Conservation (phyloP, 202 grass and related monocot species). For the Dendrocalamus latiflorus region DNA sequence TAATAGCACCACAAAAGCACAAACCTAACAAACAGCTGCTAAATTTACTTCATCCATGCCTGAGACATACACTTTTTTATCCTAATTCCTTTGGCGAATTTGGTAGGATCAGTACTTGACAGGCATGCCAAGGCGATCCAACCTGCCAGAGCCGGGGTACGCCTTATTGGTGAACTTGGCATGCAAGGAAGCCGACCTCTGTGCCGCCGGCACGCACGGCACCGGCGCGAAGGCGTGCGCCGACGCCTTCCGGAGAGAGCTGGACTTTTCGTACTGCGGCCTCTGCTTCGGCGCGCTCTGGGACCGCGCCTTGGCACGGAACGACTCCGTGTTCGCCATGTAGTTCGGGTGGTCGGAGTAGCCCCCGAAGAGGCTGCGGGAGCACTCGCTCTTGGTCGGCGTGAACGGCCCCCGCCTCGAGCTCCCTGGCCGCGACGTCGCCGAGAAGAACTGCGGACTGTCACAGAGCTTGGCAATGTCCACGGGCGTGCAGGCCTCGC, state of each 20-base stretch:
- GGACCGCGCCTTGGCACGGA: conserved; percentile 73
- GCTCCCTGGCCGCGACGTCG: conserved; percentile 60
- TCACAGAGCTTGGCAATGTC: conserved; percentile 48
- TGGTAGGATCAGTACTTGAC: conserved; percentile 38
- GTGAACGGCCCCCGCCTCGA: conserved; percentile 57
- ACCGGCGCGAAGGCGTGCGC: conserved; percentile 19
- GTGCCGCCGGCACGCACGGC: conserved; percentile 7
- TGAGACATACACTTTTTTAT: not conserved
- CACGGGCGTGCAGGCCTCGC: conserved; percentile 21
- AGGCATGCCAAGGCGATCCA: conserved; percentile 77
- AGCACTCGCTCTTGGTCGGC: conserved; percentile 71
- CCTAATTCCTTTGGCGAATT: not conserved
- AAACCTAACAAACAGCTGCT: not conserved
- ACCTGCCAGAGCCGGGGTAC: conserved; percentile 62
- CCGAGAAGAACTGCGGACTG: conserved; percentile 84
- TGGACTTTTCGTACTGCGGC: conserved; percentile 46
- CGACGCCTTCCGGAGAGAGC: conserved; percentile 44
- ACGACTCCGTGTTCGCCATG: conserved; percentile 95
- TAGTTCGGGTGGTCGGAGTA: conserved; percentile 86
- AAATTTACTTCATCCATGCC: not conserved
- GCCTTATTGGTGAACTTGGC: conserved; percentile 72
- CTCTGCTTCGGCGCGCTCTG: conserved; percentile 87
- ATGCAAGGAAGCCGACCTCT: conserved; percentile 45
- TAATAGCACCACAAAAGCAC: conserved; percentile 1
- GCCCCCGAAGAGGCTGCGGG: conserved; percentile 48